Evolutionary conservation across 352 stramenopile genomes (phyloP).

Genomic region (Globisporangium acanthophoron): DNA sequence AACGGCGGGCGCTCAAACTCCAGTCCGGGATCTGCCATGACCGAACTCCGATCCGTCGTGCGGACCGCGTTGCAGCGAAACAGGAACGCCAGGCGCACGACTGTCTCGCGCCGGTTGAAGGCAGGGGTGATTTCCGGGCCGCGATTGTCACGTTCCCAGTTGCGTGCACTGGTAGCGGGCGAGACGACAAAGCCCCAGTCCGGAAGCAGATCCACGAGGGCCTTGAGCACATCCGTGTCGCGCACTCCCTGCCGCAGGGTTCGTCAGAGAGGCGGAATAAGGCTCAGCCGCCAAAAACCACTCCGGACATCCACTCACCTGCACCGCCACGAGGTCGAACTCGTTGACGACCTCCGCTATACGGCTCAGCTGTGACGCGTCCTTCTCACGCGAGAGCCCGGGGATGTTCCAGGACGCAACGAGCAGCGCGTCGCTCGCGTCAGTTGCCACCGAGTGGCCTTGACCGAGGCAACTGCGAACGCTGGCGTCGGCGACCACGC

Average conservation of each 20-base stretch:
- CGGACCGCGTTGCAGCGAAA: slow-evolving; percentile 31
- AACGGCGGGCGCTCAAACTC: slow-evolving; percentile 35
- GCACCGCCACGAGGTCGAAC: slow-evolving; percentile 67
- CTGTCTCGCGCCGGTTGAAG: slow-evolving; percentile 5
- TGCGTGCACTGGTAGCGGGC: slow-evolving; percentile 17
- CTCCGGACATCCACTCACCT: slow-evolving; percentile 13
- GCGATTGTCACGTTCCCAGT: background rate
- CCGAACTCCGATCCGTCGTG: slow-evolving; percentile 20
- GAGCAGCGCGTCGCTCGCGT: slow-evolving; percentile 21
- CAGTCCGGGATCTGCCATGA: slow-evolving; percentile 10
- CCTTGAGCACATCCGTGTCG: slow-evolving; percentile 55
- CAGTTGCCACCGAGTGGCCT: background rate
- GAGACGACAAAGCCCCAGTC: slow-evolving; percentile 62
- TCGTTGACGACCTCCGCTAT: slow-evolving; percentile 42
- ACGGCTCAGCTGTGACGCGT: slow-evolving; percentile 28
- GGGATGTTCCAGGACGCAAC: slow-evolving; percentile 74
- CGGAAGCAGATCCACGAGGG: slow-evolving; percentile 43
- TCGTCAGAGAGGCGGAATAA: background rate
- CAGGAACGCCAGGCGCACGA: slow-evolving; percentile 53
- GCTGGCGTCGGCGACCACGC: slow-evolving; percentile 19
- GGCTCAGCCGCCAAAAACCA: background rate
- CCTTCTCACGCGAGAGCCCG: slow-evolving; percentile 52
- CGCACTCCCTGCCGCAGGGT: slow-evolving; percentile 36
- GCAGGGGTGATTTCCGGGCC: background rate
- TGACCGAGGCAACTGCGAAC: slow-evolving; percentile 34